Evolutionary conservation across 1,284 basidiomycete species (phyloP).

Genomic region (Leccinum pachyderme): DNA sequence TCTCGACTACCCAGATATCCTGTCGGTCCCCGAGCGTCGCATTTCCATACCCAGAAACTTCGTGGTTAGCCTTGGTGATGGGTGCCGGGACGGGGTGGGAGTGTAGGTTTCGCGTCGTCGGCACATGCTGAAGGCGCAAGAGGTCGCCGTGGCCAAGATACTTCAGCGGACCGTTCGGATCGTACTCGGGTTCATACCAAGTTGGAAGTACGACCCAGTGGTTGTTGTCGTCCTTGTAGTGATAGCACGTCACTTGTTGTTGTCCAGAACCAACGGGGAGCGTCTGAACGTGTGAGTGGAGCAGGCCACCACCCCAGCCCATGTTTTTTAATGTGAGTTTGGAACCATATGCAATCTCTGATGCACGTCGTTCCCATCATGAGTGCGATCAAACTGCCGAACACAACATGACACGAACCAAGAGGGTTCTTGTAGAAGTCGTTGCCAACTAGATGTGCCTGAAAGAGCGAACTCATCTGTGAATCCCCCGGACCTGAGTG

Average conservation of each 20-base stretch:
- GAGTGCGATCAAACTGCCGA: neutral
- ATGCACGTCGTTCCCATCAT: neutral
- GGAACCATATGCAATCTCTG: constrained; percentile 90
- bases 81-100: constrained; percentile 89
- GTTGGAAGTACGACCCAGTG: constrained; percentile 82
- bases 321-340: constrained; percentile 95
- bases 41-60: constrained; percentile 94
- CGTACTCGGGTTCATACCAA: constrained; percentile 73
- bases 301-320: constrained; percentile 94
- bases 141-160: constrained; percentile 79
- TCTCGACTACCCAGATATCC: constrained; percentile 92
- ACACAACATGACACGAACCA: constrained; percentile 43
- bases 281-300: constrained; percentile 95
- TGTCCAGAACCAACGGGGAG: constrained; percentile 92
- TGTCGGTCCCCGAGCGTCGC: constrained; percentile 81
- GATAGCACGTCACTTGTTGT: constrained; percentile 98
- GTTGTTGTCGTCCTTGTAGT: constrained; percentile 99
- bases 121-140: constrained; percentile 77
- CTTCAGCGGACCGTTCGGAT: constrained; percentile 63
- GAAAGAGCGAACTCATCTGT: constrained; percentile 98
- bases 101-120: constrained; percentile 91
- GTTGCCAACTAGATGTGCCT: constrained; percentile 94
- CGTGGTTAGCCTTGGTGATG: constrained; percentile 86
- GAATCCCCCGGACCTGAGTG: constrained; percentile 95
- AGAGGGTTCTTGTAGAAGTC: constrained; percentile 89